Evolutionary conservation across 495 filamentous ascomycete genomes (phyloP).

Genomic region (Xylaria longipes): DNA sequence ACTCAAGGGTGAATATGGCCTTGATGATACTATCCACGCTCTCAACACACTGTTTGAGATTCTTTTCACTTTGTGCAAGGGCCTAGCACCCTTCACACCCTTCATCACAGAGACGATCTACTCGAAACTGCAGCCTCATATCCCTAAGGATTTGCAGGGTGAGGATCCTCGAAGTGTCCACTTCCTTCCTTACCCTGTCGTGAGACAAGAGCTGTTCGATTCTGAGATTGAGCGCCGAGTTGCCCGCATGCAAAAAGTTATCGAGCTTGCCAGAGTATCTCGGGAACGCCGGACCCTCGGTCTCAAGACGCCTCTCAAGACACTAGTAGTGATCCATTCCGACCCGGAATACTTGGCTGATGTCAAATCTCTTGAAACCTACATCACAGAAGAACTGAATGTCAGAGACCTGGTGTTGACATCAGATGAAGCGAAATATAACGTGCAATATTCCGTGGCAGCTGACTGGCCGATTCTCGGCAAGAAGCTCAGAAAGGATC

Average conservation of each 20-base stretch:
- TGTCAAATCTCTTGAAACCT: conserved; percentile 78
- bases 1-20: conserved; percentile 89
- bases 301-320: conserved; percentile 89
- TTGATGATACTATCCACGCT: conserved; percentile 87
- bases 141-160: conserved; percentile 60
- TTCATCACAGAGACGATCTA: conserved; percentile 97
- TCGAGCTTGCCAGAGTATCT: conserved; percentile 84
- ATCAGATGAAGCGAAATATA: conserved; percentile 86
- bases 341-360: conserved; percentile 85
- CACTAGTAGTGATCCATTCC: conserved; percentile 86
- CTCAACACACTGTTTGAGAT: conserved; percentile 98
- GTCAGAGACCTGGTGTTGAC: conserved; percentile 84
- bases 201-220: conserved; percentile 87
- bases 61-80: conserved; percentile 84
- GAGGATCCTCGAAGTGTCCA: conserved; percentile 86
- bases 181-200: conserved; percentile 89
- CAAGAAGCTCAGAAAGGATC: conserved; percentile 96
- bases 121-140: conserved; percentile 76
- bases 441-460: conserved; percentile 84
- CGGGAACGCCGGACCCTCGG: conserved; percentile 85
- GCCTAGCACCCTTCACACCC: conserved; percentile 91
- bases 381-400: conserved; percentile 92
- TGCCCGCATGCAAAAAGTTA: conserved; percentile 91
- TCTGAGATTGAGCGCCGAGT: conserved; percentile 84
- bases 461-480: conserved; percentile 95